phyloP scores from a whole-genome alignment of 1,284 basidiomycete genomes.

The Ceratobasidium sp. region DNA sequence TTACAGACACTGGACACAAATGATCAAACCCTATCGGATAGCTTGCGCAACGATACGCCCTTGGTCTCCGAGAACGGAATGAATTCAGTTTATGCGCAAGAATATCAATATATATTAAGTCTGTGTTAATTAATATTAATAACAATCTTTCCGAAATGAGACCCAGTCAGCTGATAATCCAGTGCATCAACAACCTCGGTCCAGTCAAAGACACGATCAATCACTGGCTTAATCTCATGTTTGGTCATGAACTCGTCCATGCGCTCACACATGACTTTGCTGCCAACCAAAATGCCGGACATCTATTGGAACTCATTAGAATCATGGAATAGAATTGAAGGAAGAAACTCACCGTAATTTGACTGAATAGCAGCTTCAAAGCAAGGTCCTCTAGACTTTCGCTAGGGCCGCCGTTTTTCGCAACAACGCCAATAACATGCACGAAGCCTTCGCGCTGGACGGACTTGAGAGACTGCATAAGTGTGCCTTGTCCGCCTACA shows the following conservation, averaged over 20 bases:
- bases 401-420: neutral
- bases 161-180: conserved; percentile 2
- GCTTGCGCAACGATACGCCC: conserved; percentile 7
- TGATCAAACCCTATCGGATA: neutral
- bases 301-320: neutral
- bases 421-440: conserved; percentile 1
- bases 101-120: too few species aligned
- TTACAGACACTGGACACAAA: too few species aligned
- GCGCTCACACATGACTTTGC: conserved; percentile 4
- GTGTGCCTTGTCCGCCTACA: conserved; percentile 12
- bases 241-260: neutral
- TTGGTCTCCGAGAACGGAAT: conserved; percentile 1
- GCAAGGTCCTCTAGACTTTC: conserved; percentile 8
- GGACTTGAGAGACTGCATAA: conserved; percentile 14
- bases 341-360: neutral
- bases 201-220: conserved; percentile 21
- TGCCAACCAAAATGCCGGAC: neutral
- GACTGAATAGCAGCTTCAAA: neutral
- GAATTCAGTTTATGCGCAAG: conserved; percentile 6
- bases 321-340: neutral
- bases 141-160: conserved; percentile 25
- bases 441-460: neutral
- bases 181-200: conserved; percentile 11
- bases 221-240: conserved; percentile 12
- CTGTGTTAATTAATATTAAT: conserved; percentile 7